phyloP scores from a whole-genome alignment of 1,284 basidiomycete genomes.

The Ustilago bromivora region DNA sequence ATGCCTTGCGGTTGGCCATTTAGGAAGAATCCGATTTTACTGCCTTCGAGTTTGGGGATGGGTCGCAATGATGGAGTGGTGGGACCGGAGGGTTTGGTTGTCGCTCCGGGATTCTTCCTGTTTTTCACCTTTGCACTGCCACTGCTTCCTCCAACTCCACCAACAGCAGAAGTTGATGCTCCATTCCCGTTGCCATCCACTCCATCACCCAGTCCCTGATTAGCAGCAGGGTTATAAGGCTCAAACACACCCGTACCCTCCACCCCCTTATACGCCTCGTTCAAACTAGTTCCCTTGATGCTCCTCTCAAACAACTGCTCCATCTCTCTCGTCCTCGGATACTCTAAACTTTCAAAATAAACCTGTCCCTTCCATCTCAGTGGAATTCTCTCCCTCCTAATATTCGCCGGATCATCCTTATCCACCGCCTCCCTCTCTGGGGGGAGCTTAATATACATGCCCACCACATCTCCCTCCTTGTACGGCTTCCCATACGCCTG shows the following conservation, averaged over 20 bases:
- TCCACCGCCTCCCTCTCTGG: slow-evolving; percentile 43
- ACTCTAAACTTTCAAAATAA: slow-evolving; percentile 95
- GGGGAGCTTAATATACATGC: slow-evolving; percentile 91
- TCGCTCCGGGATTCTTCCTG: slow-evolving; percentile 42
- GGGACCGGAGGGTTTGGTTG: slow-evolving; percentile 41
- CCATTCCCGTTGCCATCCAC: slow-evolving; percentile 7
- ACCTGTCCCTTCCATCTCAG: slow-evolving; percentile 96
- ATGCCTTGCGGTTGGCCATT: slow-evolving; percentile 88
- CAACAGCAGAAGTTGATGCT: not conserved
- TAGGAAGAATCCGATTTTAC: slow-evolving; percentile 88
- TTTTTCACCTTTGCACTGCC: slow-evolving; percentile 46
- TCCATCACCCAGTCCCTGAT: not conserved
- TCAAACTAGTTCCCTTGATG: slow-evolving; percentile 54
- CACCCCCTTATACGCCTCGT: slow-evolving; percentile 37
- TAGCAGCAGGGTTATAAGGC: slow-evolving; percentile 2
- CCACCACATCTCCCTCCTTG: slow-evolving; percentile 86
- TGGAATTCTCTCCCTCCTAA: slow-evolving; percentile 72
- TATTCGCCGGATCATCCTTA: slow-evolving; percentile 51
- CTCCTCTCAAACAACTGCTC: slow-evolving; percentile 73
- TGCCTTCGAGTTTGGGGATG: slow-evolving; percentile 79
- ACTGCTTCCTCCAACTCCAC: slow-evolving; percentile 10
- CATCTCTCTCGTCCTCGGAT: slow-evolving; percentile 94
- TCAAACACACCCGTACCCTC: slow-evolving; percentile 42
- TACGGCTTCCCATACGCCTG: slow-evolving; percentile 79
- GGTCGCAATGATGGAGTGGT: slow-evolving; percentile 73